These are phyloP conservation scores for Hygrocybe coccinea DNA, from an alignment of 768 basidiomycete species.

Conservation along the genomic window DNA sequence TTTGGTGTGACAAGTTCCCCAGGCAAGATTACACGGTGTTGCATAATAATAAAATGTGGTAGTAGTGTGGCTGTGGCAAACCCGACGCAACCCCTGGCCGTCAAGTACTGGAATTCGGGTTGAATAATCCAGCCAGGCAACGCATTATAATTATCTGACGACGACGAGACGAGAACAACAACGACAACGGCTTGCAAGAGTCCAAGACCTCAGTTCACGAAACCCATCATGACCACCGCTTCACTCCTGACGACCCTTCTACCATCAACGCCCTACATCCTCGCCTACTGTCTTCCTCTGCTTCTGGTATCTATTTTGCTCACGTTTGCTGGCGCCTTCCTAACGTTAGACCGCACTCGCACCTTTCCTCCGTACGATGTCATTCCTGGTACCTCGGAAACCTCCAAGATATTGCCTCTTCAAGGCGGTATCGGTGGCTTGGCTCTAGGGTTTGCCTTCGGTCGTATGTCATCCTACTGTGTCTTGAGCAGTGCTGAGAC, in stretches of 20 bases:
- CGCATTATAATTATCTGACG: too few species aligned
- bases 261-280: constrained; percentile 43
- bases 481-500: not conserved
- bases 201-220: too few species aligned
- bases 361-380: constrained; percentile 47
- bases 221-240: not conserved
- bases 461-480: constrained; percentile 38
- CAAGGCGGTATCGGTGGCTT: constrained; percentile 65
- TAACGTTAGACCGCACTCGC: constrained; percentile 65
- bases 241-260: constrained; percentile 32
- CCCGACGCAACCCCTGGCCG: too few species aligned
- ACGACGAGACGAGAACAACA: not conserved
- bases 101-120: too few species aligned
- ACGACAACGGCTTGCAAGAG: too few species aligned
- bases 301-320: constrained; percentile 52
- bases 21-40: constrained; percentile 51
- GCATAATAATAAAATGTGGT: too few species aligned
- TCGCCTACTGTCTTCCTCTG: constrained; percentile 59
- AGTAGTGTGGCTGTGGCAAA: too few species aligned
- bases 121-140: too few species aligned
- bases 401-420: constrained; percentile 36
- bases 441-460: constrained; percentile 53
- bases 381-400: constrained; percentile 21
- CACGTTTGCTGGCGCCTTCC: constrained; percentile 65
- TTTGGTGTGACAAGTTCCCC: constrained; percentile 66